A percentile compares a stretch with the other conserved stretches of the same genome.
These are phyloP conservation scores for Phytophthora tentaculata DNA, from an alignment of 352 stramenopile genomes.

Conservation along the genomic window DNA sequence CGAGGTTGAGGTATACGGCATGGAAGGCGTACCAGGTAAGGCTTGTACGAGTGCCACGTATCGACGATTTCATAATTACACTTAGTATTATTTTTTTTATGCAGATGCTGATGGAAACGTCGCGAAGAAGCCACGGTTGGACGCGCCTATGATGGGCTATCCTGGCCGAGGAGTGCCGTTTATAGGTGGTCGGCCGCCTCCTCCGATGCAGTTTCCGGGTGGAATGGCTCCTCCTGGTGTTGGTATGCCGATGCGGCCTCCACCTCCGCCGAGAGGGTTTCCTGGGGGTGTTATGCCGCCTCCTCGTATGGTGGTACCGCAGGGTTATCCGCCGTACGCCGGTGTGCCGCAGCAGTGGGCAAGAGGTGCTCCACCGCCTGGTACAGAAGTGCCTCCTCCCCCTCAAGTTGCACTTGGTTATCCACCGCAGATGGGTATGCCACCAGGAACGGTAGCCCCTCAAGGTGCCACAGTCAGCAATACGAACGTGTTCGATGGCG, in stretches of 20 bases:
- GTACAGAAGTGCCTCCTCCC: constrained; percentile 20
- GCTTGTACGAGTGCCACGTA: no score
- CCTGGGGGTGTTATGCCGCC: constrained; percentile 44
- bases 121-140: constrained; percentile 58
- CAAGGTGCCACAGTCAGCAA: constrained; percentile 26
- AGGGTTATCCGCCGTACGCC: constrained; percentile 30
- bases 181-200: constrained; percentile 48
- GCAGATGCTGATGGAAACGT: constrained; percentile 25
- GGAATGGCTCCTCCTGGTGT: constrained; percentile 37
- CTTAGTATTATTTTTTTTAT: no score
- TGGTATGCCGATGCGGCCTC: constrained; percentile 47
- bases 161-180: constrained; percentile 56
- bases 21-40: constrained; percentile 84
- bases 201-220: constrained; percentile 50
- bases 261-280: constrained; percentile 47
- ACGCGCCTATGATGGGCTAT: constrained; percentile 51
- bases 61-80: no score
- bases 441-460: constrained; percentile 3
- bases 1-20: constrained; percentile 90
- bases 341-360: constrained; percentile 37
- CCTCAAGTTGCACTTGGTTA: constrained; percentile 32
- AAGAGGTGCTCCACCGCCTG: constrained; percentile 27
- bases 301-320: constrained; percentile 37
- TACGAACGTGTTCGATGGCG: constrained; percentile 41
- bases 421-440: constrained; percentile 8